Conservation (phyloP, 169 alveolate species). For the Plasmodium gonderi region DNA sequence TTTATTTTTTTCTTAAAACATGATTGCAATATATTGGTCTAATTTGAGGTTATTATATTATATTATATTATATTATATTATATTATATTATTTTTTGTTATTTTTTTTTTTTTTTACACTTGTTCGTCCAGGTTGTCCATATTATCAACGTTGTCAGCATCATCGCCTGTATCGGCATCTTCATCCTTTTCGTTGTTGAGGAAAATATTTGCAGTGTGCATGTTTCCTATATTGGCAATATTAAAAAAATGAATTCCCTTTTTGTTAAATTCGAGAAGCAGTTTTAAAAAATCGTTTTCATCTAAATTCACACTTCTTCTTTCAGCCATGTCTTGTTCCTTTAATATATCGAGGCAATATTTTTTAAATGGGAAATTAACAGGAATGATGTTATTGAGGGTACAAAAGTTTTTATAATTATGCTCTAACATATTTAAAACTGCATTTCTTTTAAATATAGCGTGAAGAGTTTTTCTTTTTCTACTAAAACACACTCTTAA, state of each 20-base stretch:
- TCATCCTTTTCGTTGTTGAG: constrained; percentile 6
- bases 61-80: too few species aligned
- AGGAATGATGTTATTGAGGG: constrained; percentile 85
- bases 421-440: constrained; percentile 93
- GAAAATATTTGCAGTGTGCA: constrained; percentile 7
- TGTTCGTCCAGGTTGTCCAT: not conserved
- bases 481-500: constrained; percentile 97
- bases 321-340: constrained; percentile 44
- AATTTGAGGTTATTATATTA: too few species aligned
- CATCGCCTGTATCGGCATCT: not conserved
- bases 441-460: constrained; percentile 95
- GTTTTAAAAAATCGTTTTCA: constrained; percentile 89
- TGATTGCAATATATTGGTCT: not conserved
- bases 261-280: constrained; percentile 90
- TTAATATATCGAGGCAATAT: constrained; percentile 64
- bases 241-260: constrained; percentile 91
- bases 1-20: not conserved
- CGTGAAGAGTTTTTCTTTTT: constrained; percentile 97
- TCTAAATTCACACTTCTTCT: constrained; percentile 90
- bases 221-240: constrained; percentile 76
- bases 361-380: constrained; percentile 73
- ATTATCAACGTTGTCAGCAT: not conserved
- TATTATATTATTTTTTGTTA: not conserved
- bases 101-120: not conserved
- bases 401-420: constrained; percentile 92